These are phyloP conservation scores for Ramularia collo-cygni DNA, from an alignment of 2,329 filamentous ascomycete genomes.

Conservation along the genomic window DNA sequence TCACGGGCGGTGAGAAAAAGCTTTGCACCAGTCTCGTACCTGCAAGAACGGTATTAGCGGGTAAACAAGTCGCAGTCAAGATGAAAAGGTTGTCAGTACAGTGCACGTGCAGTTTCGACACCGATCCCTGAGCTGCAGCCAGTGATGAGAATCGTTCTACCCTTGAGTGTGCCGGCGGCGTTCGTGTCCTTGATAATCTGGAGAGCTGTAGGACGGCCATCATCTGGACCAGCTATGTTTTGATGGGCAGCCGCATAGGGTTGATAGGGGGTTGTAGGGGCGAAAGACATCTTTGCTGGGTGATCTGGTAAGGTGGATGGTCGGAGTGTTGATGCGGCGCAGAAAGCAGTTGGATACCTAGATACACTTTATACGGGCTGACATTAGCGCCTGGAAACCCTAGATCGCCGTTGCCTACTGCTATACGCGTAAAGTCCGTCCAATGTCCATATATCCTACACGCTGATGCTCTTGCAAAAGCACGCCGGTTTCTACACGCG, in stretches of 20 bases:
- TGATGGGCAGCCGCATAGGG: conserved; percentile 22
- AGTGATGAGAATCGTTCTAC: conserved; percentile 38
- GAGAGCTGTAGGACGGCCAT: conserved; percentile 25
- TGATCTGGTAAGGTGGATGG: background rate
- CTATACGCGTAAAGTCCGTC: no score
- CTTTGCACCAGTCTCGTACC: conserved; percentile 38
- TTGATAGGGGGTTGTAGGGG: conserved; percentile 20
- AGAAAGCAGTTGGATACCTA: no score
- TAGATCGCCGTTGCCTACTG: no score
- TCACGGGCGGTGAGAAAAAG: conserved; percentile 41
- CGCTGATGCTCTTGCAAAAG: no score
- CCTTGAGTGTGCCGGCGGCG: conserved; percentile 30
- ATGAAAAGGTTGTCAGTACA: no score
- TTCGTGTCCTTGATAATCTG: conserved; percentile 23
- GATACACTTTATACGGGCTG: no score
- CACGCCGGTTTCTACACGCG: no score
- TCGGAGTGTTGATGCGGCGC: no score
- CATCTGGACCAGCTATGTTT: conserved; percentile 18
- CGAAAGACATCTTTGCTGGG: conserved; percentile 17
- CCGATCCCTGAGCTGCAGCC: conserved; percentile 43
- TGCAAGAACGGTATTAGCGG: no score
- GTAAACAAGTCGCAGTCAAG: no score
- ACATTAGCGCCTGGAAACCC: no score
- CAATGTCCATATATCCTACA: no score
- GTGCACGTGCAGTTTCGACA: conserved; percentile 38